Base-by-base conservation (phyloP, 2,329 filamentous ascomycete species). In the Colletotrichum liriopes region DNA sequence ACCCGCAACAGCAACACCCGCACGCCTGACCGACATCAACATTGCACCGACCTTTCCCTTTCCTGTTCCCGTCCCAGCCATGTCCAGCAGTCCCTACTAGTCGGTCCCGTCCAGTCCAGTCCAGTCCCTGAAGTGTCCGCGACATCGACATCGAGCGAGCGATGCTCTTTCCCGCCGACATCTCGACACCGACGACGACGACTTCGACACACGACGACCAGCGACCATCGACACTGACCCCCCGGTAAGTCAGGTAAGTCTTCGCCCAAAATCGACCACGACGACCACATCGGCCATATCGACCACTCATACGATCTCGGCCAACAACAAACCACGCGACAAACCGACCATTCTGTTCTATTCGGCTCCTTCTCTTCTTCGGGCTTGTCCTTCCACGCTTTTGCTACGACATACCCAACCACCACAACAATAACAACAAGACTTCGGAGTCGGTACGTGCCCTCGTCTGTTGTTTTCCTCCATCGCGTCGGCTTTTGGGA, bases 1-100 rank as follows among this genome's bases (percentile, higher is more conserved):
- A 65, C 73, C 59, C 70, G 65, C 70, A 73, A 74, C 67, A 74
- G 71, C 71, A 73, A 71, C 71, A 65, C 45, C 70, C 68, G 67
- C 69, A 69, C 65, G 45, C 65, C 69, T 70, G 70, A 72, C 70
- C 70, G 60, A 72, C 65, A 74, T 74, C 73, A 74, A 74, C 73
- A 74, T 73, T 73, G 67, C 54, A 52, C 56, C 54, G 67, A 59
- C 71, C 71, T 63, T 71, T 65, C 65, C 69, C 65, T 63, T 67
- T 69, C 72, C 69, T 43, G 52, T 29, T 26, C 49, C 54, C 64
- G 68, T 71, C 68, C 70, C 65, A 72, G 70, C 65, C 70, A 72
- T 72, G 65, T 65, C 65, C 70, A 70, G 67, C 70, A 61, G 29
- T 69, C 66, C 39, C 23, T 8, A 35, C 63, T 69, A 69, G 66